phyloP scores from a whole-genome alignment of 2,329 filamentous ascomycete genomes.

The Scortechinia acanthostroma region DNA sequence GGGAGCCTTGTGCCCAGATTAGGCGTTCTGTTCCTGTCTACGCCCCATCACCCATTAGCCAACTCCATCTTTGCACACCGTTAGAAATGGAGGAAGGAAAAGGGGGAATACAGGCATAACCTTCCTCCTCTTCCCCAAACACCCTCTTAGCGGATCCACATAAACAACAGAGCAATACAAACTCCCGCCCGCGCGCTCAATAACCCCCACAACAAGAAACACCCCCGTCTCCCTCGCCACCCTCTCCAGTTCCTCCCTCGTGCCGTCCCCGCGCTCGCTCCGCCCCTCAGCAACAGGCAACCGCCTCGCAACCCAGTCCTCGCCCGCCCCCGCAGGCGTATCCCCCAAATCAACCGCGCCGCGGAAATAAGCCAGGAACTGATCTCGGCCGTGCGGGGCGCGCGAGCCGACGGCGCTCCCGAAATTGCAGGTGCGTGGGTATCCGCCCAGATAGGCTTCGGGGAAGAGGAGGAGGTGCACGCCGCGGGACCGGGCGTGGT shows the following conservation, averaged over 20 bases:
- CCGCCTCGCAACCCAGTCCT: constrained; percentile 12
- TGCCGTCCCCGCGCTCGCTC: constrained; percentile 62
- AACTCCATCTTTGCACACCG: constrained; percentile 3
- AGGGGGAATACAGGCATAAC: constrained; percentile 69
- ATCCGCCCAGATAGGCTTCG: constrained; percentile 86
- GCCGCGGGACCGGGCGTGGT: constrained; percentile 43
- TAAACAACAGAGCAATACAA: constrained; percentile 80
- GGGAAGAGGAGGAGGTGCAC: constrained; percentile 77
- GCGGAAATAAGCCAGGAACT: constrained; percentile 76
- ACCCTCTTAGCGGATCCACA: constrained; percentile 66
- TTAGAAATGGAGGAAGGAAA: not conserved
- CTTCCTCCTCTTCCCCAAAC: constrained; percentile 80
- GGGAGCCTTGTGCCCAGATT: constrained; percentile 81
- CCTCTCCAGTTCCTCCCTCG: constrained; percentile 70
- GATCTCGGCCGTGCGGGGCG: constrained; percentile 64
- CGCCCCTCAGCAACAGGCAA: constrained; percentile 29
- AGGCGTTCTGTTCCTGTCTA: constrained; percentile 74
- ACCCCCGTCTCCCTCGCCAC: constrained; percentile 73
- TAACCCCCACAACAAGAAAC: constrained; percentile 72
- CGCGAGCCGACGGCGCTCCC: constrained; percentile 70
- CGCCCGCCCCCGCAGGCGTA: constrained; percentile 26
- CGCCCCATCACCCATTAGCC: not conserved
- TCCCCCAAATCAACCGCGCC: constrained; percentile 78
- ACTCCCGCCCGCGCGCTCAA: constrained; percentile 75
- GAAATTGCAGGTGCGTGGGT: constrained; percentile 75